phyloP scores from a whole-genome alignment of 257 asterid species.

The Cinchona pubescens region DNA sequence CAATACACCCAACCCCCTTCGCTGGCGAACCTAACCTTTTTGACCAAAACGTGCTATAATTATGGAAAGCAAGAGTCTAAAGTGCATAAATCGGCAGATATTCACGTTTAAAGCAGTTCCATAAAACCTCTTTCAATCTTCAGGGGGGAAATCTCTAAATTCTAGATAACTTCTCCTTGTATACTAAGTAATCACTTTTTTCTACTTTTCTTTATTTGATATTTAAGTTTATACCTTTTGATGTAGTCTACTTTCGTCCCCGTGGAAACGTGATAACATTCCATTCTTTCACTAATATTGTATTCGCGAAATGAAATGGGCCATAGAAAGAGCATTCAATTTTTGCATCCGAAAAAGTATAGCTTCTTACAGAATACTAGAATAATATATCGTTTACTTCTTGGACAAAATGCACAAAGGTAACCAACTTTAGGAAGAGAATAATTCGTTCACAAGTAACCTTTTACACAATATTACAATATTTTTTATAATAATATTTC shows the following conservation, averaged over 20 bases:
- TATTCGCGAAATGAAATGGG: too few relatives aligned
- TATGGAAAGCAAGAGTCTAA: conserved; percentile 2
- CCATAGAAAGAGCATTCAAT: background rate
- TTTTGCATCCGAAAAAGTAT: background rate
- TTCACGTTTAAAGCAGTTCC: conserved; percentile 3
- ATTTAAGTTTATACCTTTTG: background rate
- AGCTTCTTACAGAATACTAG: background rate
- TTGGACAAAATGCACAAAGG: background rate
- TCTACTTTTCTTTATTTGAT: background rate
- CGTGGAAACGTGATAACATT: background rate
- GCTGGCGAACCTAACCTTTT: background rate
- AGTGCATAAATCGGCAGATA: background rate
- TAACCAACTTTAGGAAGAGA: conserved; percentile 5
- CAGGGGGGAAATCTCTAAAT: background rate
- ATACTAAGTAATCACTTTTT: conserved; percentile 28
- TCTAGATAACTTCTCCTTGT: conserved; percentile 16
- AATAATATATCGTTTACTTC: conserved; percentile 5
- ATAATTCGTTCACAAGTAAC: conserved; percentile 18
- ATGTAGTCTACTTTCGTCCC: background rate
- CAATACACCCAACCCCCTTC: too few relatives aligned
- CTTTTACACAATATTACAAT: too few relatives aligned
- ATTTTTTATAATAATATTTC: too few relatives aligned
- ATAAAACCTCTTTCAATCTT: background rate
- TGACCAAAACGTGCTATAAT: background rate
- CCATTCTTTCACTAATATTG: background rate